phyloP scores from a whole-genome alignment of 1,284 basidiomycete species.

The Ceratobasidium sp. region DNA sequence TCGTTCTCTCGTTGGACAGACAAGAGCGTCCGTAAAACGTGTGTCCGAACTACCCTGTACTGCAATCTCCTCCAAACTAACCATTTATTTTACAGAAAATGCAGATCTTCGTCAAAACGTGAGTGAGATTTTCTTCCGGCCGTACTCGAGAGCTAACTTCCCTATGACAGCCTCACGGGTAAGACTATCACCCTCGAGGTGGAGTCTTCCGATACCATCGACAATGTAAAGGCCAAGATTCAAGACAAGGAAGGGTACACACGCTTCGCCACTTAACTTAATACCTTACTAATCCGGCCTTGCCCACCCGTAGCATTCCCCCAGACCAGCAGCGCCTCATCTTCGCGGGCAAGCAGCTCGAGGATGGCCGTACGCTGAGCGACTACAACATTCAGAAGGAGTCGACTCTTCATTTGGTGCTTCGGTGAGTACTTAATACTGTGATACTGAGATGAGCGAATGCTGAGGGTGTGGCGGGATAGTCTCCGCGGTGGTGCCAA shows the following conservation, averaged over 20 bases:
- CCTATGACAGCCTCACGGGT: constrained; percentile 85
- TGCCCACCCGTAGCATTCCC: constrained; percentile 72
- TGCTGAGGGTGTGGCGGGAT: constrained; percentile 38
- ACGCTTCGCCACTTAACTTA: not conserved
- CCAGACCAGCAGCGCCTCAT: constrained; percentile 98
- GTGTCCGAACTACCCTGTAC: not conserved
- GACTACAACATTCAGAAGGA: constrained; percentile 98
- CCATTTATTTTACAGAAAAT: constrained; percentile 61
- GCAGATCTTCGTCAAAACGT: constrained; percentile 98
- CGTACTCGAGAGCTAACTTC: constrained; percentile 10
- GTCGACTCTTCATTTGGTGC: constrained; percentile 95
- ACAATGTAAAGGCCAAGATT: constrained; percentile 98
- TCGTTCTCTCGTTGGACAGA: constrained; percentile 86
- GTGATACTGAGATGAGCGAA: not conserved
- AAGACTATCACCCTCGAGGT: constrained; percentile 99
- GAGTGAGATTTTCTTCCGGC: constrained; percentile 55
- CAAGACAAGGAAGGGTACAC: constrained; percentile 93
- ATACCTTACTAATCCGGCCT: constrained; percentile 43
- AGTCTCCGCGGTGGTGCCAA: constrained; percentile 96
- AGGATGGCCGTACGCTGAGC: constrained; percentile 89
- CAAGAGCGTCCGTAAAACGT: constrained; percentile 68
- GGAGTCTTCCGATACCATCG: constrained; percentile 96
- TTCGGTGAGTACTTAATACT: constrained; percentile 58
- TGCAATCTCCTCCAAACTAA: not conserved
- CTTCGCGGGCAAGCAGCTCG: constrained; percentile 98